Base-by-base conservation (phyloP, 2,329 filamentous ascomycete genomes). In the Penicillium sp. region DNA sequence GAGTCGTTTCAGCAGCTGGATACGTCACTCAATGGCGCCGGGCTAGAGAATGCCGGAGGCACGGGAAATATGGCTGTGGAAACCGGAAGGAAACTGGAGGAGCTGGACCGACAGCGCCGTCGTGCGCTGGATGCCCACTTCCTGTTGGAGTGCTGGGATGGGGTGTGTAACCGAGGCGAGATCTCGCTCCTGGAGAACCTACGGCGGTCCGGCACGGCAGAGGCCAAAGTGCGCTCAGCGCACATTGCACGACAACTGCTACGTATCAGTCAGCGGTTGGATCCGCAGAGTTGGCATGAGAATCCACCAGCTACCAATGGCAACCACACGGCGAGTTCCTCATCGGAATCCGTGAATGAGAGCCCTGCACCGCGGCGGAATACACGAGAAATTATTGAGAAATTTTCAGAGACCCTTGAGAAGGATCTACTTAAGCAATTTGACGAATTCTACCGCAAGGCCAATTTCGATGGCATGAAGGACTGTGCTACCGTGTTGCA, bases 401-500 rank as follows among this genome's bases (percentile, higher is more conserved):
- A 95, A 68, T 98, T 97, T 70, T 88, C 91, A 24, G 93, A 98
- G 69, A 91, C 88, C 1, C 73, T 98, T 50, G 93, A 98, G 71
- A 95, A 97, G 66, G 93, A 98, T 65, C 77, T 98, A 33, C 75
- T 98, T 53, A 89, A 91, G 68, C 92, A 96, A 65, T 98, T 98
- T 72, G 95, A 98, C 75, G 89, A 95, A 66, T 96, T 92, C 75
- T 97, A 97, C 69, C 81, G 91, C 56, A 84, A 87, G 60, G 90
- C 95, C 63, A 95, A 97, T 71, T 96, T 95, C 65, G 89, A 96
- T 59, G 91, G 95, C 63, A 98, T 98, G 95, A 86, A 89, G 74
- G 93, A 97, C 67, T 98, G 93, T 67, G 89, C 95, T 47, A 88
- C 88, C 63, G 93, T 96, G 37, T 77, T 98, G 54, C 81, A 93